Base-by-base conservation (phyloP, 2,329 filamentous ascomycete species). In the Ceratocystiopsis brevicomis region DNA sequence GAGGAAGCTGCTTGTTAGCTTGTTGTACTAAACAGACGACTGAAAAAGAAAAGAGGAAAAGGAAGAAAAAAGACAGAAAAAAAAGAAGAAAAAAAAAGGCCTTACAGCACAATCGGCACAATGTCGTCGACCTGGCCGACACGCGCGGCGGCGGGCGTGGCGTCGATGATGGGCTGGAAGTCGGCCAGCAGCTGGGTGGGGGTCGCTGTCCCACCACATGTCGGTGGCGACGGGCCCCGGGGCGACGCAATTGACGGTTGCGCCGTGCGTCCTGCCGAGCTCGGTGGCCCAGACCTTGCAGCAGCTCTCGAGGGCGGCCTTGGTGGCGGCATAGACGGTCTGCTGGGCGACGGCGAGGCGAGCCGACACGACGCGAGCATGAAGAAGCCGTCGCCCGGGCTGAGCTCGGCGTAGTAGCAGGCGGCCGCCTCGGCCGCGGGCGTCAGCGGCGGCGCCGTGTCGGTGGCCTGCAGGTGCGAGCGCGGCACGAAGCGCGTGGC, bases 201-300 rank as follows among this genome's bases (percentile, higher is more conserved):
- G 13, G 18, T 39, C 37, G 14, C 40, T 42, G 34, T 42, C 44
- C 33, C 37, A 34, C 45, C 45, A 53, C 64, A 79, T 66, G 9
- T 74, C 71, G 30, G 63, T 74, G 55, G 68, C 57, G 8, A 76
- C 67, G 0, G 74, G 72, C 0, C 74, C 74, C 0, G 73, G 72
- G 17, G 66, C 67, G 3, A 79, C 67, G 1, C 64, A 61, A 50
- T 79, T 79, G 21, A 74, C 73, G 0, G 73, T 78, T 44, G 69
- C 69, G 0, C 72, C 70, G 42, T 46, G 37, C 45, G 65, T 56
- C 4, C 47, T 52, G 0, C 73, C 73, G 9, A 78, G 57, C 55
- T 78, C 73, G 0, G 61, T 60, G 0, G 76, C 73, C 64, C 70
- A 70, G 39, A 61, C 66, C 8, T 71, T 59, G 11, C 74, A 78